phyloP scores from a whole-genome alignment of 495 filamentous ascomycete species.

The Bryoglossum gracile region DNA sequence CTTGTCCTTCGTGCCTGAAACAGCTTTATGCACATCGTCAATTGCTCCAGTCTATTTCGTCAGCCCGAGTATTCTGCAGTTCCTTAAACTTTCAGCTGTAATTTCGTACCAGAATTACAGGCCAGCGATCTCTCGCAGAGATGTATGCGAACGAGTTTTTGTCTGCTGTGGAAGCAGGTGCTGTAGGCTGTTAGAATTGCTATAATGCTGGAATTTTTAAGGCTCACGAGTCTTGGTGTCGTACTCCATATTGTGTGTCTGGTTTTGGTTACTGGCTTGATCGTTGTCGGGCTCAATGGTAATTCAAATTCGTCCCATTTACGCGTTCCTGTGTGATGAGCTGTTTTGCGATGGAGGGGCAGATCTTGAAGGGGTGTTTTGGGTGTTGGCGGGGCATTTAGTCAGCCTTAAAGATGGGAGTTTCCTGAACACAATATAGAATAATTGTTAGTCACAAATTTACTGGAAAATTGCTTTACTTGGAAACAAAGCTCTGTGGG shows the following conservation, averaged over 20 bases:
- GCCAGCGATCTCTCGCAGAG: conserved; percentile 83
- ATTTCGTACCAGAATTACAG: conserved; percentile 76
- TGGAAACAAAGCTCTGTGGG: no score
- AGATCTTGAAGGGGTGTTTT: no score
- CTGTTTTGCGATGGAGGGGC: not conserved
- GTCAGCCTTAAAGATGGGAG: no score
- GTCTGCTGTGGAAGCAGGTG: conserved; percentile 72
- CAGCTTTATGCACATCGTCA: conserved; percentile 81
- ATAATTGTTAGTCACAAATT: no score
- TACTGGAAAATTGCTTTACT: no score
- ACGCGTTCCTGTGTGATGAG: not conserved
- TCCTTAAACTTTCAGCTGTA: not conserved
- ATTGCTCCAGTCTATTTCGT: conserved; percentile 75
- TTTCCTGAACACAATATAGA: no score
- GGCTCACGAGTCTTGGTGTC: conserved; percentile 55
- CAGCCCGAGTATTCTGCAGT: no score
- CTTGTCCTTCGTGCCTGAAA: conserved; percentile 50
- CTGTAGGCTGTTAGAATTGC: conserved; percentile 36
- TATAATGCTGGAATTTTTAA: not conserved
- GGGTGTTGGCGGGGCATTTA: no score
- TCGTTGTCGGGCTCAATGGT: not conserved
- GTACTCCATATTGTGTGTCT: conserved; percentile 46
- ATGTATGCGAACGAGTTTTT: conserved; percentile 77
- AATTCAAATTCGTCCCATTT: not conserved
- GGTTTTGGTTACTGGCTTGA: not conserved